These are phyloP conservation scores for Zygosaccharomyces rouxii DNA, from an alignment of 805 yeast genomes.

Conservation along the genomic window DNA sequence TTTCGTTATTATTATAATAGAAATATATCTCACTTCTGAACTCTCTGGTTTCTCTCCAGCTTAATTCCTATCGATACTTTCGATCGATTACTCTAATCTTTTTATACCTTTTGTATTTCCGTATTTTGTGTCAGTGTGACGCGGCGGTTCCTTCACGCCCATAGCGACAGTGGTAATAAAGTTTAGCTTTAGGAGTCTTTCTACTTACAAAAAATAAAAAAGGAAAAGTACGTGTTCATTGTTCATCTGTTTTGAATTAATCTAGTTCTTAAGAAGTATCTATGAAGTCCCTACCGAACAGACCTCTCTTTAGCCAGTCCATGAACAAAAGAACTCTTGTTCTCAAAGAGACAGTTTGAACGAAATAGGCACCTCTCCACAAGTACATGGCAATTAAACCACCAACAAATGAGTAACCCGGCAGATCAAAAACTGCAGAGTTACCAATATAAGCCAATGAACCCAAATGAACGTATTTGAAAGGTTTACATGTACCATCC, in stretches of 20 bases:
- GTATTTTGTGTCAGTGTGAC: background rate
- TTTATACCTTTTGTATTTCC: background rate
- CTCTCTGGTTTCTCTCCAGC: background rate
- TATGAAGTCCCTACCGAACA: constrained; percentile 49
- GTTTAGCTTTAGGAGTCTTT: background rate
- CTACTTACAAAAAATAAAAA: background rate
- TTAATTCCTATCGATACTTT: background rate
- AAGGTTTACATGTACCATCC: constrained; percentile 51
- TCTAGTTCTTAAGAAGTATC: constrained; percentile 16
- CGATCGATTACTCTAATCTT: background rate
- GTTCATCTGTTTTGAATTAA: background rate
- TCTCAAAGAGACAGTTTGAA: constrained; percentile 61
- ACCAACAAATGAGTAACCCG: constrained; percentile 59
- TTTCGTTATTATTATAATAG: background rate
- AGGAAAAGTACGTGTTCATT: background rate
- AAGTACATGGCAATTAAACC: constrained; percentile 67
- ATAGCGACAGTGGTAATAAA: background rate
- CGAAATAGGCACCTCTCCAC: constrained; percentile 68
- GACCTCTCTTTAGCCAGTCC: constrained; percentile 65
- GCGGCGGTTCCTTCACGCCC: background rate
- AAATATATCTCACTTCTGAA: background rate
- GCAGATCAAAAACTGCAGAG: constrained; percentile 63
- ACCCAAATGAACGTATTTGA: constrained; percentile 60
- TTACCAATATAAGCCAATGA: constrained; percentile 66
- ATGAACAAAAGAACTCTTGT: constrained; percentile 58